Percentiles rank a stretch among this genome's conserved stretches.
These are phyloP conservation scores for Paramecium sexaurelia DNA, from an alignment of 73 alveolate species.

Conservation along the genomic window DNA sequence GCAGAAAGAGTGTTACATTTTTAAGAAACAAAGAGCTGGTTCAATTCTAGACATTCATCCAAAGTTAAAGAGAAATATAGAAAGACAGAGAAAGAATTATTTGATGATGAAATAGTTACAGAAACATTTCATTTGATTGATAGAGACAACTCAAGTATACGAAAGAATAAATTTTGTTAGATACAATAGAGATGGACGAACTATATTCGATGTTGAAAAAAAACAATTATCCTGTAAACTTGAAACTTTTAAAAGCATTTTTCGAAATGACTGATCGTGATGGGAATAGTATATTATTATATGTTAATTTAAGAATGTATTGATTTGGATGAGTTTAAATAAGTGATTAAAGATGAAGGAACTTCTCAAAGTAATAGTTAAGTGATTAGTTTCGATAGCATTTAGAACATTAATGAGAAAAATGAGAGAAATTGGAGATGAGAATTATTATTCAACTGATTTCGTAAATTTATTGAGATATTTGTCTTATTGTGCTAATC, in stretches of 20 bases:
- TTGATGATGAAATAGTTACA: slow-evolving; percentile 30
- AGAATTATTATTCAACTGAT: slow-evolving; percentile 53
- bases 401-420: slow-evolving; percentile 34
- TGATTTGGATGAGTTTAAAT: slow-evolving; percentile 54
- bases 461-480: slow-evolving; percentile 36
- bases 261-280: slow-evolving; percentile 25
- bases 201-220: slow-evolving; percentile 37
- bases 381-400: background rate
- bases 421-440: slow-evolving; percentile 43
- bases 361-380: background rate
- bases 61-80: slow-evolving; percentile 11
- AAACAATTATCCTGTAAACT: slow-evolving; percentile 4
- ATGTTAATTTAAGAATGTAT: background rate
- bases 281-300: background rate
- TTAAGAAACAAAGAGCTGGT: slow-evolving; percentile 22
- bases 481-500: slow-evolving; percentile 24
- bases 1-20: background rate
- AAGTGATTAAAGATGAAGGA: background rate
- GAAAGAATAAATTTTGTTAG: background rate
- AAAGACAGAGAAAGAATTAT: slow-evolving; percentile 15
- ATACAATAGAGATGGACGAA: slow-evolving; percentile 35
- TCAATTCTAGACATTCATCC: background rate
- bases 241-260: background rate
- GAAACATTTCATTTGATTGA: slow-evolving; percentile 31
- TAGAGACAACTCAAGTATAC: slow-evolving; percentile 31